Evolutionary conservation across 1,284 basidiomycete genomes (phyloP).

Genomic region (Cryptococcus sp.): DNA sequence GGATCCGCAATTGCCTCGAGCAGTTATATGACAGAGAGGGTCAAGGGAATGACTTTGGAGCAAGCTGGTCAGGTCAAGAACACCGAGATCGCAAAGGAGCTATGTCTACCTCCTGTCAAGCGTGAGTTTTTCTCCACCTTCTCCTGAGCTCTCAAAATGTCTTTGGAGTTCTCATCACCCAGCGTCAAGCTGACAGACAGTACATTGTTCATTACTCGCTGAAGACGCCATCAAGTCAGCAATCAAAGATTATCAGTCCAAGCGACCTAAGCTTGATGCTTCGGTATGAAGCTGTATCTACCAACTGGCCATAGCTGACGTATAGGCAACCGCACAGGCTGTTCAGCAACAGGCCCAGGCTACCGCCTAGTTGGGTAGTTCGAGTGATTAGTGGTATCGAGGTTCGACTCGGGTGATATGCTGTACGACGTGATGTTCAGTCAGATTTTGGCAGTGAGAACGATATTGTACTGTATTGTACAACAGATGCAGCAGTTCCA

Average conservation of each 20-base stretch:
- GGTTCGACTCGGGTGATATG: too few species aligned
- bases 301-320: background rate
- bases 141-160: background rate
- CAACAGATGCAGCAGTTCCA: too few species aligned
- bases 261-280: slow-evolving; percentile 54
- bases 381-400: too few species aligned
- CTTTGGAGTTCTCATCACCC: too few species aligned
- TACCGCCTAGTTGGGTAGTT: too few species aligned
- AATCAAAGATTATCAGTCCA: slow-evolving; percentile 84
- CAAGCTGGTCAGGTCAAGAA: slow-evolving; percentile 97
- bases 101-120: slow-evolving; percentile 94
- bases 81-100: slow-evolving; percentile 97
- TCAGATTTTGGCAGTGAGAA: too few species aligned
- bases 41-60: slow-evolving; percentile 89
- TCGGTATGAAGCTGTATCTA: slow-evolving; percentile 12
- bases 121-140: slow-evolving; percentile 63
- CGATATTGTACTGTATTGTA: too few species aligned
- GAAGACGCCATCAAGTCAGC: slow-evolving; percentile 96
- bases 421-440: too few species aligned
- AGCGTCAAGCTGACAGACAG: slow-evolving; percentile 16
- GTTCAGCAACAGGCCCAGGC: background rate
- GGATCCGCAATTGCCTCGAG: slow-evolving; percentile 94
- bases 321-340: slow-evolving; percentile 3
- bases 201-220: slow-evolving; percentile 74
- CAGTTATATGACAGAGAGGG: slow-evolving; percentile 96